Percentiles rank a stretch among this genome's conserved stretches.
Evolutionary conservation across 1,139 yeast species (phyloP).

Genomic region (Yamadazyma membranifaciens): DNA sequence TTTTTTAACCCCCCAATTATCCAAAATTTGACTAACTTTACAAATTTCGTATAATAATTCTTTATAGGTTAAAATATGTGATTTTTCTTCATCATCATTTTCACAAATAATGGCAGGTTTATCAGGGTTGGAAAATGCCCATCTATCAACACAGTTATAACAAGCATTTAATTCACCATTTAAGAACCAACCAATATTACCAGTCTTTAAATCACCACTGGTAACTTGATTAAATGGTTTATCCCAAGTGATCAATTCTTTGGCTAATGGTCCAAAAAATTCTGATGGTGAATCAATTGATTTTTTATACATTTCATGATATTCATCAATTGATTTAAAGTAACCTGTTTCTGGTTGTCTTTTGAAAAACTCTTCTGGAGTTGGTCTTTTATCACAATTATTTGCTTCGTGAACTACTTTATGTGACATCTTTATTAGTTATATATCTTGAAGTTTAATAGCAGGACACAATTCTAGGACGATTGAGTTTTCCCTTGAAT

Average conservation of each 20-base stretch:
- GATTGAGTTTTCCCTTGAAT: neutral
- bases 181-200: slow-evolving; percentile 90
- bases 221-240: slow-evolving; percentile 73
- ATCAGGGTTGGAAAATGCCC: slow-evolving; percentile 83
- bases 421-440: slow-evolving; percentile 18
- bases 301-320: slow-evolving; percentile 68
- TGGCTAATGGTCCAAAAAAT: slow-evolving; percentile 83
- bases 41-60: slow-evolving; percentile 86
- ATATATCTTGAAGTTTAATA: neutral
- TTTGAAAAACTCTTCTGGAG: slow-evolving; percentile 74
- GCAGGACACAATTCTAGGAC: neutral
- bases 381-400: slow-evolving; percentile 55
- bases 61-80: slow-evolving; percentile 72
- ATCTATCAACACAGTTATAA: slow-evolving; percentile 96
- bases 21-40: slow-evolving; percentile 82
- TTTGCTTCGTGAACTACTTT: slow-evolving; percentile 82
- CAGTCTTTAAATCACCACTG: slow-evolving; percentile 70
- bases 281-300: slow-evolving; percentile 79
- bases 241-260: slow-evolving; percentile 81
- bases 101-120: slow-evolving; percentile 90
- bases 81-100: slow-evolving; percentile 87
- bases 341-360: slow-evolving; percentile 64
- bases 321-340: slow-evolving; percentile 59
- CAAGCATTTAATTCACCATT: slow-evolving; percentile 93
- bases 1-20: slow-evolving; percentile 82